These are phyloP conservation scores for Fraxinus albicans DNA, from an alignment of 305 asterid genomes.

Conservation along the genomic window DNA sequence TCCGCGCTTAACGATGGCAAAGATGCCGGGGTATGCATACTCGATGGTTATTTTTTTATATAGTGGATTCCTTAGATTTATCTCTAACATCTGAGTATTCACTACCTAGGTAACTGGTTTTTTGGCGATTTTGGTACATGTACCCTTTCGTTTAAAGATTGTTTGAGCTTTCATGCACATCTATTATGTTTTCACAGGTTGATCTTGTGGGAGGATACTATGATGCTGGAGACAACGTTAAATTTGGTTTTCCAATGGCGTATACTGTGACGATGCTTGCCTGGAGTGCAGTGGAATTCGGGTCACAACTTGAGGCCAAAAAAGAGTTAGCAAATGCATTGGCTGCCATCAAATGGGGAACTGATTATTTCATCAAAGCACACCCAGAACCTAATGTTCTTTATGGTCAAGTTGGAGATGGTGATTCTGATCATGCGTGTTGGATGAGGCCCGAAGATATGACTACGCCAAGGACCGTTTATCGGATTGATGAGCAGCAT, in stretches of 20 bases:
- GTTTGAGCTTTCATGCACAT: neutral
- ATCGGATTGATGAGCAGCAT: conserved; percentile 45
- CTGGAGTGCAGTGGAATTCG: conserved; percentile 58
- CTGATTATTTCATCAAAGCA: conserved; percentile 68
- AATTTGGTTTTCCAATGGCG: conserved; percentile 68
- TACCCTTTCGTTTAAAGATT: neutral
- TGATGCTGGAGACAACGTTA: conserved; percentile 73
- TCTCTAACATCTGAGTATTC: neutral
- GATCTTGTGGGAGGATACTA: conserved; percentile 66
- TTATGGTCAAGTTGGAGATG: conserved; percentile 68
- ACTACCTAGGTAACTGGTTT: neutral
- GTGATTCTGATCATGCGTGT: conserved; percentile 55
- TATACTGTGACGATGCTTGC: conserved; percentile 57
- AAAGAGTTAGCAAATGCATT: conserved; percentile 39
- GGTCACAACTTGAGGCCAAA: conserved; percentile 25
- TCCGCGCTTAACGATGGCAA: conserved; percentile 56
- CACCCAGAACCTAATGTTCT: conserved; percentile 47
- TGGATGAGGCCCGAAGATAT: conserved; percentile 85
- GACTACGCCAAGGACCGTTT: conserved; percentile 52
- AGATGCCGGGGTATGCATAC: conserved; percentile 32
- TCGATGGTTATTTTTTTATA: too few species aligned
- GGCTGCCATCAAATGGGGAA: conserved; percentile 56
- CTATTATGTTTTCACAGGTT: conserved; percentile 25
- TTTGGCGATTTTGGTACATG: neutral
- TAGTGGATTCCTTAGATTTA: neutral